Percentiles rank a stretch among this genome's conserved stretches.
phyloP scores from a whole-genome alignment of 306 rosid genomes.

The Mucuna pruriens region DNA sequence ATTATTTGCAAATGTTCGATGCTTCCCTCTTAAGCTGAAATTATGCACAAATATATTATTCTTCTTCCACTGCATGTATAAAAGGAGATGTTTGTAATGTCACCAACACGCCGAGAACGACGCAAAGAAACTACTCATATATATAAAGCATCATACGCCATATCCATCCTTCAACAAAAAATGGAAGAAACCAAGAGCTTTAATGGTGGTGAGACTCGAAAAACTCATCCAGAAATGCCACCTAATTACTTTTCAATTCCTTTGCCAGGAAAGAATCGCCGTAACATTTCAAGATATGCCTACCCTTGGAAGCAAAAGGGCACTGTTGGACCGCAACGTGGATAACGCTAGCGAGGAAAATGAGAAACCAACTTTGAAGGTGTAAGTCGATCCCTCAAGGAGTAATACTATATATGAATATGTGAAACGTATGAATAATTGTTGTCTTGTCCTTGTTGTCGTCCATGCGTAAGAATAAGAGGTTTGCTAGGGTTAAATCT shows the following conservation, averaged over 20 bases:
- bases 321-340: not conserved
- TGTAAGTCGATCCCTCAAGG: not conserved
- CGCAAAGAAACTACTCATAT: not conserved
- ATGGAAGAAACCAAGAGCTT: not conserved
- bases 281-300: not conserved
- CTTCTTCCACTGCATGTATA: slow-evolving; percentile 25
- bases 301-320: slow-evolving; percentile 22
- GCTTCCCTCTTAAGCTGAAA: slow-evolving; percentile 31
- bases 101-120: slow-evolving; percentile 26
- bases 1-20: not conserved
- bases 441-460: not conserved
- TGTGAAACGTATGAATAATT: slow-evolving; percentile 8
- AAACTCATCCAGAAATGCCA: slow-evolving; percentile 36
- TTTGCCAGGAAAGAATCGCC: slow-evolving; percentile 46
- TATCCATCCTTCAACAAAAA: not conserved
- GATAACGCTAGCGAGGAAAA: not conserved
- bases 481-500: not conserved
- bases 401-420: not conserved
- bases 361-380: slow-evolving; percentile 30
- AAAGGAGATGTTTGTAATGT: slow-evolving; percentile 10
- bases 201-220: slow-evolving; percentile 20
- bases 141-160: not conserved
- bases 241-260: slow-evolving; percentile 35
- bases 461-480: not conserved
- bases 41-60: slow-evolving; percentile 7